Evolutionary conservation across 176 grass and related monocot species (phyloP), one percentile per base, ranked within the genome.

Genomic region (Zea luxurians): DNA sequence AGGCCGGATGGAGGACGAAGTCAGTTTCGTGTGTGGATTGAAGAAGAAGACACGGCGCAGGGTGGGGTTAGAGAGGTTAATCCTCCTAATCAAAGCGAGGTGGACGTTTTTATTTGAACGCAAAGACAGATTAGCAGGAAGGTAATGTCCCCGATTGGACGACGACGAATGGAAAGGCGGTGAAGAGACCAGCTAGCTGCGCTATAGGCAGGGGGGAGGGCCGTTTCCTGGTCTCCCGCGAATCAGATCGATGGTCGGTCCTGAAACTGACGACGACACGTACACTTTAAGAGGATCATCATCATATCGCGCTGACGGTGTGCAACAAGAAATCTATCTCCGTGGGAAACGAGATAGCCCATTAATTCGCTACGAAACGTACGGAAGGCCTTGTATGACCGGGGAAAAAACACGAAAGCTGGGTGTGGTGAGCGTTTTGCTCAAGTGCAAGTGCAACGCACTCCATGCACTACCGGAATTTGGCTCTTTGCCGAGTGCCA

Each of bases 1-100:
- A 1, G 73, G 79, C 27, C 27, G 27, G 27, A 27, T 27, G 27
- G 27, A 1, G 73, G 79, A 79, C 42, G 17, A 53, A 76, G 86
- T 83, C 86, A 83, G 80, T 88, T 88, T 79, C 86, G 80, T 88
- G 75, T 79, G 75, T 45, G 69, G 65, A 83, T 83, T 74, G 68
- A 88, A 74, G 80, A 61, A 46, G 61, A 61, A 46, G 61, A 67
- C 68, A 67, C 50, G 73, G 27, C 27, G 27, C 50, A 78, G 8
- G 41, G 61, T 61, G 60, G 8, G 41, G 61, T 61, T 34, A 45
- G 60, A 42, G 1, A 48, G 34, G 34, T 71, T 50, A 71, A 1
- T 59, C 0, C 0, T 36, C 34, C 10, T 74, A 78, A 64, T 70
- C 74, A 74, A 35, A 27, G 60, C 15, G 74, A 34, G 27, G 15